These are phyloP conservation scores for Claviceps maximensis DNA, from an alignment of 2,329 filamentous ascomycete genomes.

Conservation along the genomic window DNA sequence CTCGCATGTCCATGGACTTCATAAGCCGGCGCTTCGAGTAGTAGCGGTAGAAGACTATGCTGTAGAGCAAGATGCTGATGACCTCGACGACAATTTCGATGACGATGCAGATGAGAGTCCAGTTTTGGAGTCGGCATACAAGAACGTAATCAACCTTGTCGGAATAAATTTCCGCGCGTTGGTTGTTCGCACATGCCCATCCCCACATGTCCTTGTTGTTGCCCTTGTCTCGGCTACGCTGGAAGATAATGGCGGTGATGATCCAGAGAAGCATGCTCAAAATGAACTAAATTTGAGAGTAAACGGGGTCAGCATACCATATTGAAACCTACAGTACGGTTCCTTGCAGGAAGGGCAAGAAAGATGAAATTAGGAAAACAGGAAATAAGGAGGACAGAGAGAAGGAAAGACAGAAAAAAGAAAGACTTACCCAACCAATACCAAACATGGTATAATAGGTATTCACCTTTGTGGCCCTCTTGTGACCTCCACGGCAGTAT, in stretches of 20 bases:
- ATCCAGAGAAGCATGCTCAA: conserved; percentile 90
- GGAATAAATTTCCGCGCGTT: conserved; percentile 61
- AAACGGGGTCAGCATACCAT: neutral
- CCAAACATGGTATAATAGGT: conserved; percentile 95
- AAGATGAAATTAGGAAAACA: no score
- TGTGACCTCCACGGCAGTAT: conserved; percentile 82
- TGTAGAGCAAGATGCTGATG: conserved; percentile 86
- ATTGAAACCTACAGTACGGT: no score
- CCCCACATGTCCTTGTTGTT: conserved; percentile 89
- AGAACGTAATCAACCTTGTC: conserved; percentile 79
- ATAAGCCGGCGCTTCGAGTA: conserved; percentile 90
- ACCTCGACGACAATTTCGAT: conserved; percentile 92
- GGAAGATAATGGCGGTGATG: conserved; percentile 70
- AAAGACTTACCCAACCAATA: conserved; percentile 52
- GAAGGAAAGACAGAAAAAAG: neutral
- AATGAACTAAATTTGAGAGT: conserved; percentile 47
- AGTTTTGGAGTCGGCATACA: conserved; percentile 85
- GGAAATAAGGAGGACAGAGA: neutral
- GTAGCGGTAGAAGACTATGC: conserved; percentile 91
- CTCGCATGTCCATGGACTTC: conserved; percentile 93
- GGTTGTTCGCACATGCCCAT: conserved; percentile 91
- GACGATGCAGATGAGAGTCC: conserved; percentile 90
- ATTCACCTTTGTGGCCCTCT: conserved; percentile 78
- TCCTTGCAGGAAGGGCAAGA: no score
- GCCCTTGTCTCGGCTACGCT: conserved; percentile 56